These are phyloP conservation scores for Monilinia fructigena DNA, from an alignment of 2,329 filamentous ascomycete genomes.

Conservation along the genomic window DNA sequence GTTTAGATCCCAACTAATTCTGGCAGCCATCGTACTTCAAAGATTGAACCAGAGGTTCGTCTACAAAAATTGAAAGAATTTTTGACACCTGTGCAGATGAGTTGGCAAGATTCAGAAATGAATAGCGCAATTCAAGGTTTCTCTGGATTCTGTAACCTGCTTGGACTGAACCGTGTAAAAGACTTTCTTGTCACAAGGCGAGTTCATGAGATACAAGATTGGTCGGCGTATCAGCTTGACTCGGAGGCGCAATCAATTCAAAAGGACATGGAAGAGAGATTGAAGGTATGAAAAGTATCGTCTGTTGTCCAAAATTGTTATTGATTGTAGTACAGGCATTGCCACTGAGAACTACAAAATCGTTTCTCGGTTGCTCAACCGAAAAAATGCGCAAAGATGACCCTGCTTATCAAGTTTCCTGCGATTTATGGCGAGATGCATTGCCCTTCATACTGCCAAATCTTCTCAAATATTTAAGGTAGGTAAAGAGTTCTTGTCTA, in stretches of 20 bases:
- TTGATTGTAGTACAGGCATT: constrained; percentile 48
- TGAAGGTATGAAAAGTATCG: constrained; percentile 51
- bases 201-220: constrained; percentile 76
- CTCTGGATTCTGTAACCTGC: constrained; percentile 71
- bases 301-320: background rate
- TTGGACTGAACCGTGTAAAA: constrained; percentile 78
- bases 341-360: constrained; percentile 84
- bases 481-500: constrained; percentile 39
- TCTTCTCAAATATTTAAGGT: constrained; percentile 74
- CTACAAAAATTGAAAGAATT: constrained; percentile 73
- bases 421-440: constrained; percentile 78
- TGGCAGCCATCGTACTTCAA: constrained; percentile 73
- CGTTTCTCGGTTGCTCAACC: constrained; percentile 86
- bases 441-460: constrained; percentile 83
- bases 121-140: constrained; percentile 71
- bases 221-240: constrained; percentile 76
- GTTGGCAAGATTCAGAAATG: constrained; percentile 74
- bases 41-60: constrained; percentile 69
- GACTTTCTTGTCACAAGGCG: constrained; percentile 72
- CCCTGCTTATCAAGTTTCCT: constrained; percentile 71
- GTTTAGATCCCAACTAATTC: background rate
- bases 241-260: constrained; percentile 77
- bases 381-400: constrained; percentile 80
- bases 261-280: constrained; percentile 71
- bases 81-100: constrained; percentile 74